These are phyloP conservation scores for Salix brachista DNA, from an alignment of 345 rosid genomes.

Conservation along the genomic window DNA sequence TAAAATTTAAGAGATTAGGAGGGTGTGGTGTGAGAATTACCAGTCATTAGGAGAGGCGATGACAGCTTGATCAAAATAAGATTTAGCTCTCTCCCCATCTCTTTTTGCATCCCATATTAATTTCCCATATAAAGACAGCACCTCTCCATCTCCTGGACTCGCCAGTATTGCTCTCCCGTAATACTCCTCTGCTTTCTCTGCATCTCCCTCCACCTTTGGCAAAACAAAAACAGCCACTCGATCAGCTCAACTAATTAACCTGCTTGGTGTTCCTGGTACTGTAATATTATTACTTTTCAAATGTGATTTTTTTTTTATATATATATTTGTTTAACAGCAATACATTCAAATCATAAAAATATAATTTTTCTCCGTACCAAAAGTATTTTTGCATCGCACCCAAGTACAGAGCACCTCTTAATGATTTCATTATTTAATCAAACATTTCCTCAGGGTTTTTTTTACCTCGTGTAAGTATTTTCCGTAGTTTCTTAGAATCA, in stretches of 20 bases:
- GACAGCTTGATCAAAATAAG: constrained; percentile 70
- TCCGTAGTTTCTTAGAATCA: constrained; percentile 73
- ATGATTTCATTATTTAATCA: background rate
- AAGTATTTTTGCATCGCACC: no score
- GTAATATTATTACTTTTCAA: no score
- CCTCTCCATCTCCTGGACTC: constrained; percentile 77
- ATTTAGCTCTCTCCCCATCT: constrained; percentile 56
- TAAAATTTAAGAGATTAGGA: background rate
- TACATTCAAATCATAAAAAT: no score
- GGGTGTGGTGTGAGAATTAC: constrained; percentile 21
- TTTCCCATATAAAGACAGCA: constrained; percentile 63
- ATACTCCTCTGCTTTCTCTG: constrained; percentile 56
- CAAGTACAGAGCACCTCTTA: no score
- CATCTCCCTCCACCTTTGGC: constrained; percentile 62
- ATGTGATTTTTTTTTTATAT: no score
- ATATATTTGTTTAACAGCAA: no score
- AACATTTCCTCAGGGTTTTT: background rate
- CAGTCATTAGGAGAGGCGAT: constrained; percentile 67
- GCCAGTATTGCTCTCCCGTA: constrained; percentile 77
- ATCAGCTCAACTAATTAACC: no score
- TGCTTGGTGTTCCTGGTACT: no score
- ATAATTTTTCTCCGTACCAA: no score
- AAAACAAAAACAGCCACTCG: background rate
- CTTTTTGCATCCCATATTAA: constrained; percentile 67
- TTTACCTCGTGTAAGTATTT: constrained; percentile 69